These are phyloP conservation scores for Westerdykella sp. DNA, from an alignment of 2,329 filamentous ascomycete genomes.

Conservation along the genomic window DNA sequence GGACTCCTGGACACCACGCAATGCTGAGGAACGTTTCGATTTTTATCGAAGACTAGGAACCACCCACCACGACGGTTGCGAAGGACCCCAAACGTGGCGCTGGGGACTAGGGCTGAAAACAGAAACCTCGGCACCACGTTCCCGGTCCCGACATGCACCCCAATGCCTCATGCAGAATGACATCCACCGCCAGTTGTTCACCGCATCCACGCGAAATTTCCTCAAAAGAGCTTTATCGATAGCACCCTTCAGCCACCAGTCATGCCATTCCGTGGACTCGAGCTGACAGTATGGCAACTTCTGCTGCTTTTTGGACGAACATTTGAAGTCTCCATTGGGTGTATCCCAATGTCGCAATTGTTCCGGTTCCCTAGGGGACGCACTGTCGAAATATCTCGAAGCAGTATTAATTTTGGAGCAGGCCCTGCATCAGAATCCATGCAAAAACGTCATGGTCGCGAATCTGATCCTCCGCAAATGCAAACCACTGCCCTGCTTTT, in stretches of 20 bases:
- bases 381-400: no score
- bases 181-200: constrained; percentile 27
- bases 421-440: constrained; percentile 7
- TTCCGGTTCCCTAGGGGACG: no score
- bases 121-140: constrained; percentile 20
- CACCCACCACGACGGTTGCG: constrained; percentile 17
- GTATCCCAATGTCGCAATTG: no score
- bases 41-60: constrained; percentile 14
- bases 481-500: constrained; percentile 16
- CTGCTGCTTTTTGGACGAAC: no score
- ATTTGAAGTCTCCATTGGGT: no score
- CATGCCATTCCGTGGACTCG: no score
- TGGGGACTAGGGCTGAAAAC: constrained; percentile 18
- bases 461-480: constrained; percentile 21
- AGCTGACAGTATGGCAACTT: no score
- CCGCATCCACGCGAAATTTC: constrained; percentile 13
- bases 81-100: constrained; percentile 24
- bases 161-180: constrained; percentile 25
- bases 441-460: constrained; percentile 23
- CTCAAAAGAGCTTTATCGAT: constrained; percentile 5
- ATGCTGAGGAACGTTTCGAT: no score
- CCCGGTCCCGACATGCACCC: constrained; percentile 11
- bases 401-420: no score
- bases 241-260: constrained; percentile 4
- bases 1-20: no score